Conservation (phyloP, 2,329 filamentous ascomycete genomes). For the Aspergillus piperis region DNA sequence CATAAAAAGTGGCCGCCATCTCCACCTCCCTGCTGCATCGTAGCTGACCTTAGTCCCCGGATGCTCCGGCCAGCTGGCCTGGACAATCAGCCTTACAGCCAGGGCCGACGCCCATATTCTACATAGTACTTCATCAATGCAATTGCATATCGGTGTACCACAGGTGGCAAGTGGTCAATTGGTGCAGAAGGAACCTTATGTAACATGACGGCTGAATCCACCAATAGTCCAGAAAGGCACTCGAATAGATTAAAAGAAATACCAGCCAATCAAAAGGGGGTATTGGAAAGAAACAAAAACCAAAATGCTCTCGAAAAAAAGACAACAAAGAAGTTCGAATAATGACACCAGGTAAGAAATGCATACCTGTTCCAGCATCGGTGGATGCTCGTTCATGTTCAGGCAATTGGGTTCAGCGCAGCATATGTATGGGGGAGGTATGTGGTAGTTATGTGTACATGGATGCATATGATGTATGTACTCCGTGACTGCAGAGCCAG, state of each 20-base stretch:
- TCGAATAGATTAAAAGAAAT: constrained; percentile 6
- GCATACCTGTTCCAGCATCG: constrained; percentile 3
- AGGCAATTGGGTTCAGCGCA: neutral
- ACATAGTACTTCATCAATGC: no score
- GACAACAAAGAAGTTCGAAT: neutral
- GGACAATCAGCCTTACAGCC: neutral
- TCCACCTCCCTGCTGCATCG: neutral
- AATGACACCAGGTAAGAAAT: neutral
- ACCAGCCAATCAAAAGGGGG: constrained; percentile 18
- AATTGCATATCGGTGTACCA: neutral
- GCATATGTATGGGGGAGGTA: constrained; percentile 12
- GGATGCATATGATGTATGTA: constrained; percentile 14
- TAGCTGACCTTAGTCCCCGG: neutral
- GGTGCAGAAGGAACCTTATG: constrained; percentile 2
- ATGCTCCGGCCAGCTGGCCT: neutral
- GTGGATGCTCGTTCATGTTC: neutral
- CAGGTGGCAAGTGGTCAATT: neutral
- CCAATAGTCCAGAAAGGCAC: neutral
- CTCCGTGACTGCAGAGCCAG: neutral
- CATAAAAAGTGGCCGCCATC: neutral
- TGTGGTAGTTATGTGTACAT: constrained; percentile 14
- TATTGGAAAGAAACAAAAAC: constrained; percentile 17
- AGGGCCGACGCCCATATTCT: neutral
- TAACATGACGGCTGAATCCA: constrained; percentile 8
- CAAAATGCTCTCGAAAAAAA: constrained; percentile 1